A percentile compares a stretch with the other conserved stretches of the same genome.
Evolutionary conservation across 2,329 filamentous ascomycete genomes (phyloP).

Genomic region (Diaporthe sp.): DNA sequence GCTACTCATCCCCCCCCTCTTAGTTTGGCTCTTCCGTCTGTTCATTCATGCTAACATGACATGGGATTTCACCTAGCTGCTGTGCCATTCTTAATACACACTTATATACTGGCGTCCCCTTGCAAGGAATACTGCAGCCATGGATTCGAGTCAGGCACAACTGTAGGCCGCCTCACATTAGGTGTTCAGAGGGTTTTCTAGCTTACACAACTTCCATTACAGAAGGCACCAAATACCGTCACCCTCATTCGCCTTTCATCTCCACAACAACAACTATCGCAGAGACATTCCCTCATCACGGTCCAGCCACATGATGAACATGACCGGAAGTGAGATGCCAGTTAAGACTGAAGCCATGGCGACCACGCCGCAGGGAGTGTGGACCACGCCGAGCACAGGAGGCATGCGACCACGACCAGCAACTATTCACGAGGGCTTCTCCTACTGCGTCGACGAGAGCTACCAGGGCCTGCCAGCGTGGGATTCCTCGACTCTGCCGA

Average conservation of each 20-base stretch:
- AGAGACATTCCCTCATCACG: conserved; percentile 57
- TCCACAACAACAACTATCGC: conserved; percentile 59
- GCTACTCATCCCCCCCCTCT: conserved; percentile 42
- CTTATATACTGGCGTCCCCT: conserved; percentile 47
- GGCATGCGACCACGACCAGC: conserved; percentile 65
- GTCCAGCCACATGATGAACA: conserved; percentile 59
- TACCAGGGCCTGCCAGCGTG: conserved; percentile 66
- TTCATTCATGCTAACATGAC: conserved; percentile 55
- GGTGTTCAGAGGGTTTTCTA: conserved; percentile 42
- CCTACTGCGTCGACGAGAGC: conserved; percentile 68
- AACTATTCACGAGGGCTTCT: conserved; percentile 72
- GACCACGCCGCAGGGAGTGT: conserved; percentile 58
- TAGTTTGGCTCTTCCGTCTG: conserved; percentile 46
- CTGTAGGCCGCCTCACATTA: conserved; percentile 59
- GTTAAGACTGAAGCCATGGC: conserved; percentile 61
- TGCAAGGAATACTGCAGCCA: conserved; percentile 53
- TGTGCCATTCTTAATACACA: conserved; percentile 52
- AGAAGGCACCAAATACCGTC: conserved; percentile 63
- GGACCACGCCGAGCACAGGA: conserved; percentile 68
- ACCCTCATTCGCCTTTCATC: conserved; percentile 63
- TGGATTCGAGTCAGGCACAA: conserved; percentile 65
- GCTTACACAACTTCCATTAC: conserved; percentile 52
- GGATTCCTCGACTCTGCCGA: conserved; percentile 67
- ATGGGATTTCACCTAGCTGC: conserved; percentile 49
- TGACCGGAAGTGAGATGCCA: conserved; percentile 65